Percentiles rank a stretch among this genome's conserved stretches.
Evolutionary conservation across 2,329 filamentous ascomycete species (phyloP).

Genomic region (Trichoderma atroviride): DNA sequence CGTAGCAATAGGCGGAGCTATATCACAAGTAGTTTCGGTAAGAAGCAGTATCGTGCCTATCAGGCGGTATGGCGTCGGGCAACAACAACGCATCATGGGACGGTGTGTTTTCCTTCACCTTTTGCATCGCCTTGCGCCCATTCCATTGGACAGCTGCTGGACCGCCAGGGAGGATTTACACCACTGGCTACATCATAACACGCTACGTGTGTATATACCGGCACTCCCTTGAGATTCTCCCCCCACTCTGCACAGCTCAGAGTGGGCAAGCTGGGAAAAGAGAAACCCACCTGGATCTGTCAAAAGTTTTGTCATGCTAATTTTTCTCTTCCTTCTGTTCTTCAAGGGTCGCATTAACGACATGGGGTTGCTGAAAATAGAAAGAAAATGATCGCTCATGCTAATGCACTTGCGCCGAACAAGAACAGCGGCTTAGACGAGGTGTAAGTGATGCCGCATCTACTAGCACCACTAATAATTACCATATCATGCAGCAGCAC

Average conservation of each 20-base stretch:
- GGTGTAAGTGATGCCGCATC: neutral
- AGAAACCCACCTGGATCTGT: conserved; percentile 12
- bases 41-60: neutral
- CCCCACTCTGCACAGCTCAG: neutral
- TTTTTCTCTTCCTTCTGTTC: neutral
- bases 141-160: conserved; percentile 25
- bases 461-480: neutral
- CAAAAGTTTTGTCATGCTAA: conserved; percentile 10
- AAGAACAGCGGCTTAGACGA: conserved; percentile 3
- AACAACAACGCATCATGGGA: neutral
- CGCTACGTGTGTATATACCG: neutral
- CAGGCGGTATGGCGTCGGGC: neutral
- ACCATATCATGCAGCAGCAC: neutral
- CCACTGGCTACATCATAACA: neutral
- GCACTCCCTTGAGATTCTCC: conserved; percentile 3
- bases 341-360: conserved; percentile 9
- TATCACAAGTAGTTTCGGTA: neutral
- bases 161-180: conserved; percentile 7
- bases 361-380: conserved; percentile 14
- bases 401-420: conserved; percentile 19
- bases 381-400: conserved; percentile 16
- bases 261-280: conserved; percentile 3
- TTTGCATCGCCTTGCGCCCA: neutral
- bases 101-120: neutral
- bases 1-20: neutral